phyloP scores from a whole-genome alignment of 805 yeast genomes.

The Hanseniaspora meyeri region DNA sequence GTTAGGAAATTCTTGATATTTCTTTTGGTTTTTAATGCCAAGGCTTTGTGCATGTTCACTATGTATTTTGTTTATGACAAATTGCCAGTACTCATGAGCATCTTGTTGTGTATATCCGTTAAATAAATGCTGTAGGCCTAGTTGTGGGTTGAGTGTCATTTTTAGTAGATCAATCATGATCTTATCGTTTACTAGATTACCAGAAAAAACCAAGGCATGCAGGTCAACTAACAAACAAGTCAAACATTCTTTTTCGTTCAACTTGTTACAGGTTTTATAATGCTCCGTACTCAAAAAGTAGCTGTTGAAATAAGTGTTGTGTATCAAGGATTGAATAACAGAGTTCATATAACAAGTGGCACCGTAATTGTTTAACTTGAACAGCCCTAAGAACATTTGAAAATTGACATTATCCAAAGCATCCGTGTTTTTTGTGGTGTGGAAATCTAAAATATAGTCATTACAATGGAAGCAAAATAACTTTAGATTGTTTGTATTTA shows the following conservation, averaged over 20 bases:
- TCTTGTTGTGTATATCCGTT: constrained; percentile 97
- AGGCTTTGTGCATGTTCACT: constrained; percentile 21
- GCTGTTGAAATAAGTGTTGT: constrained; percentile 75
- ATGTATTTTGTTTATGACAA: constrained; percentile 75
- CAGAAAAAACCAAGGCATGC: constrained; percentile 51
- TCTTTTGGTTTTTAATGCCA: constrained; percentile 14
- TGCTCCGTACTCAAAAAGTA: constrained; percentile 47
- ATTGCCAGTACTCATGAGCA: constrained; percentile 97
- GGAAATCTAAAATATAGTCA: constrained; percentile 52
- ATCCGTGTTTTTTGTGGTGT: constrained; percentile 26
- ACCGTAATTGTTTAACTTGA: constrained; percentile 38
- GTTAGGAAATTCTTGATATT: constrained; percentile 13
- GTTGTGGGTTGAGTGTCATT: constrained; percentile 78
- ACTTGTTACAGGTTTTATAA: constrained; percentile 21
- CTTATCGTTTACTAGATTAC: constrained; percentile 35
- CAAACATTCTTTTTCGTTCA: constrained; percentile 39
- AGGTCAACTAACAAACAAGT: constrained; percentile 78
- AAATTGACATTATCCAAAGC: constrained; percentile 23
- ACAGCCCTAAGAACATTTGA: constrained; percentile 18
- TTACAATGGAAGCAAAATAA: constrained; percentile 71
- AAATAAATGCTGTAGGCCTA: constrained; percentile 38
- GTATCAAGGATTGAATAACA: constrained; percentile 76
- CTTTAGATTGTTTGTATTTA: constrained; percentile 55
- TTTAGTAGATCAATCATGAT: constrained; percentile 58
- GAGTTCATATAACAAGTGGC: constrained; percentile 96